Base-by-base conservation (phyloP, 371 early-diverging fungal species). In the Mortierella sp. region DNA sequence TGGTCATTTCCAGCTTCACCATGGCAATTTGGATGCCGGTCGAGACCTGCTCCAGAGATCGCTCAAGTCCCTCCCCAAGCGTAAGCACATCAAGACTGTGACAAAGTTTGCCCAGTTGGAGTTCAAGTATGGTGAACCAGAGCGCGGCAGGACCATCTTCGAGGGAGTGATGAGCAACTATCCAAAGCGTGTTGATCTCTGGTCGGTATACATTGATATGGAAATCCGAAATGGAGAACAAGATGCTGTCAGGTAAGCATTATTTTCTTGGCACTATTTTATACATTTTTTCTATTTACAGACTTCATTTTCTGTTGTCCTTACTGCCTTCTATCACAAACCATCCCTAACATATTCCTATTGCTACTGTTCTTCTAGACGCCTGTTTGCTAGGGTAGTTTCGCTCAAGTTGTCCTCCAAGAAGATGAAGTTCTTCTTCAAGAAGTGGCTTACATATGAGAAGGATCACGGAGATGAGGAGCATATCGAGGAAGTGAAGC, bases 341-440 rank as follows among this genome's bases (percentile, higher is more conserved):
- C 9, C 14, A 52, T 46, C 52, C 19, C 15, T 26, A 59, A 50
- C 68, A 62, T 62, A 18, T 21, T 57, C 66, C 56, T 64, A 28
- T 66, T 43, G 15, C 60, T 48, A 47, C 2, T 19, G 44, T 55
- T 25, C 23, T 53, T 51, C 0, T 74, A 94, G 96, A 70, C 92
- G 93, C 15, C 81, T 99, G 56, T 98, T 97, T 85, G 93, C 95
- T 66, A 93, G 97, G 44, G 90, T 94, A 45, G 90, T 94, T 23
- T 86, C 89, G 18, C 81, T 94, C 86, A 95, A 95, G 81, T 86
- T 94, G 66, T 95, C 96, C n/a, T 91, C 97, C 37, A 97, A 96
- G 85, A 96, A 97, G 90, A 95, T 97, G 94, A 98, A 97, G 83
- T 96, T 95, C 86, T 90, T 99, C 80, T 98, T 98, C 86, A 98